Conservation (phyloP, 306 rosid genomes). For the Coriaria nepalensis region DNA sequence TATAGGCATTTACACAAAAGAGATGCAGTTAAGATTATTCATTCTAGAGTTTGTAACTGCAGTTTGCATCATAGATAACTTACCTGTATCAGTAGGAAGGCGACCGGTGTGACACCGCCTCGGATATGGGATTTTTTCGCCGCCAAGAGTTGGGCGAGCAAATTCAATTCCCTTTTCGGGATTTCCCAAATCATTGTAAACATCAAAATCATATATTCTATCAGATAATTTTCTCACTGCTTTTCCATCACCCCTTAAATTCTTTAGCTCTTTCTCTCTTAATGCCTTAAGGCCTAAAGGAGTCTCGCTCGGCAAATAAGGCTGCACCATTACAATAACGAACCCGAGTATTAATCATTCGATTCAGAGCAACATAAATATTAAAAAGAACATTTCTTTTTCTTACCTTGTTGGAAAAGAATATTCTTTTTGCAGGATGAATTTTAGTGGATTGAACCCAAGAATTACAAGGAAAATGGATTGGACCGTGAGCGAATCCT, state of each 20-base stretch:
- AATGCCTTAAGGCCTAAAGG: too few relatives aligned
- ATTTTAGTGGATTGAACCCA: constrained; percentile 67
- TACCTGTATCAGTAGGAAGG: constrained; percentile 41
- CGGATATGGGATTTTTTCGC: constrained; percentile 41
- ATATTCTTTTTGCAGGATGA: constrained; percentile 45
- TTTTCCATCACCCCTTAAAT: constrained; percentile 30
- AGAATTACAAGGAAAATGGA: constrained; percentile 64
- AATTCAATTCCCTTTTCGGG: constrained; percentile 51
- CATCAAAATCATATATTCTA: constrained; percentile 50
- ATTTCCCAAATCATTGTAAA: constrained; percentile 72
- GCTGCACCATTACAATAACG: too few relatives aligned
- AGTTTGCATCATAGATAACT: too few relatives aligned
- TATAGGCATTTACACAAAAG: too few relatives aligned
- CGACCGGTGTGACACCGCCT: constrained; percentile 88
- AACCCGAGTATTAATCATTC: too few relatives aligned
- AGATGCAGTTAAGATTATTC: too few relatives aligned
- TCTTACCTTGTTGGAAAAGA: constrained; percentile 74
- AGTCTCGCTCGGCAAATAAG: too few relatives aligned
- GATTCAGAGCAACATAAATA: too few relatives aligned
- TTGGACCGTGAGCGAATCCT: constrained; percentile 55
- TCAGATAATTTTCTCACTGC: constrained; percentile 58
- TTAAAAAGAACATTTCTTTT: too few relatives aligned
- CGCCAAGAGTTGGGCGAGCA: constrained; percentile 56
- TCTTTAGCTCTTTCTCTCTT: too few relatives aligned
- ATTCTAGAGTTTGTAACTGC: too few relatives aligned